Evolutionary conservation across 108 stramenopile genomes (phyloP).

Genomic region (Nitzschia inconspicua): DNA sequence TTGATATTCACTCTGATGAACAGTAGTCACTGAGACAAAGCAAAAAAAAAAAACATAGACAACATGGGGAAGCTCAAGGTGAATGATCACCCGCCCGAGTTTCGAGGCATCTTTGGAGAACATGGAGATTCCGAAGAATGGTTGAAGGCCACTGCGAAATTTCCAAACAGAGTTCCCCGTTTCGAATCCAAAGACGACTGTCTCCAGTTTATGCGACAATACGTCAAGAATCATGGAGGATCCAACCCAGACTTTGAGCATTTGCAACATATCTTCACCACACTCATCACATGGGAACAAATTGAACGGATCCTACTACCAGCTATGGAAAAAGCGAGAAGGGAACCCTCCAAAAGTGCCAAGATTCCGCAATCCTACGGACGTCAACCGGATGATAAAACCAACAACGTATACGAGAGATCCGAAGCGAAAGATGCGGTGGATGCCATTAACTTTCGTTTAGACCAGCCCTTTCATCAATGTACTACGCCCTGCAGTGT

Average conservation of each 20-base stretch:
- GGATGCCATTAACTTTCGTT: conserved; percentile 68
- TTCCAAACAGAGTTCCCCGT: conserved; percentile 85
- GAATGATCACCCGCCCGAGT: conserved; percentile 47
- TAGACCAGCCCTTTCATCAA: conserved; percentile 81
- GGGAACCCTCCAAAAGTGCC: conserved; percentile 56
- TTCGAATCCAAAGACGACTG: conserved; percentile 68
- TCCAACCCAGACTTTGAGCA: conserved; percentile 81
- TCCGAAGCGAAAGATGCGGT: conserved; percentile 46
- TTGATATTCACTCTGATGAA: too few relatives aligned
- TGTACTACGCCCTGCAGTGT: conserved; percentile 73
- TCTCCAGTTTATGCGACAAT: conserved; percentile 69
- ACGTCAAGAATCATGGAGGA: conserved; percentile 73
- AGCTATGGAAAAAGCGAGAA: conserved; percentile 69
- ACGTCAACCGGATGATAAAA: conserved; percentile 35
- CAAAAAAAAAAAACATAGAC: too few relatives aligned
- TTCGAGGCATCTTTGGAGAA: conserved; percentile 79
- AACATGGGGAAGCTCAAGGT: conserved; percentile 8
- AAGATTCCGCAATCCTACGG: conserved; percentile 57
- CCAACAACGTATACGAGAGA: conserved; percentile 67
- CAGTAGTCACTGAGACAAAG: too few relatives aligned
- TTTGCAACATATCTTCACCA: conserved; percentile 85
- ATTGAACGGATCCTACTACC: conserved; percentile 75
- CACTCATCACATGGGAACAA: conserved; percentile 82
- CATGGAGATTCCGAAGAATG: conserved; percentile 79
- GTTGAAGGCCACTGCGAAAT: conserved; percentile 66